These are phyloP conservation scores for Eucalyptus sideroxylon DNA, from an alignment of 345 rosid genomes.

Conservation along the genomic window DNA sequence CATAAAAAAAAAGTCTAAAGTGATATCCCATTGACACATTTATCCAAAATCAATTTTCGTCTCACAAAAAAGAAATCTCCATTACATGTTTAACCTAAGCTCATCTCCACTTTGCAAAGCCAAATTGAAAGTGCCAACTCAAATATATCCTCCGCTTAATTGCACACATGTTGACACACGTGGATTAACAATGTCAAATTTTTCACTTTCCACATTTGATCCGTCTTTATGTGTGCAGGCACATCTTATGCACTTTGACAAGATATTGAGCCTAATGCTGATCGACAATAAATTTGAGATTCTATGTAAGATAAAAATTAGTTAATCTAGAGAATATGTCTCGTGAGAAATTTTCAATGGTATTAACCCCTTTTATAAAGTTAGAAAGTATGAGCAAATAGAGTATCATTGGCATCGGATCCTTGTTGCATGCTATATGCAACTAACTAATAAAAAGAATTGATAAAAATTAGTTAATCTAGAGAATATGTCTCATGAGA, in stretches of 20 bases:
- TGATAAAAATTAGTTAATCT: too few species aligned
- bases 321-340: too few species aligned
- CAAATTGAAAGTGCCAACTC: background rate
- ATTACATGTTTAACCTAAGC: background rate
- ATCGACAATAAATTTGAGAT: too few species aligned
- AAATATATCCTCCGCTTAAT: background rate
- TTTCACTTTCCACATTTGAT: background rate
- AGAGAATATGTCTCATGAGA: background rate
- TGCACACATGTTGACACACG: accelerated
- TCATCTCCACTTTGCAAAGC: background rate
- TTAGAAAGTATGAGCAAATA: background rate
- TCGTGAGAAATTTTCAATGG: background rate
- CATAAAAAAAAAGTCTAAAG: background rate
- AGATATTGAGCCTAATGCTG: too few species aligned
- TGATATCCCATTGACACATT: background rate
- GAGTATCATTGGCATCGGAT: background rate
- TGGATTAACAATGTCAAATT: background rate
- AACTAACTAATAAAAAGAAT: background rate
- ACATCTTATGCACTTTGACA: too few species aligned
- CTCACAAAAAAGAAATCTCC: background rate
- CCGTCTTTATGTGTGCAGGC: accelerated
- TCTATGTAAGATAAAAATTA: background rate
- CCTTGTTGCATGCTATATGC: background rate
- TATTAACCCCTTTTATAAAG: background rate
- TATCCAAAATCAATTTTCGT: background rate